Evolutionary conservation across 148 eudicot genomes (phyloP).

Genomic region (Beta vulgaris): DNA sequence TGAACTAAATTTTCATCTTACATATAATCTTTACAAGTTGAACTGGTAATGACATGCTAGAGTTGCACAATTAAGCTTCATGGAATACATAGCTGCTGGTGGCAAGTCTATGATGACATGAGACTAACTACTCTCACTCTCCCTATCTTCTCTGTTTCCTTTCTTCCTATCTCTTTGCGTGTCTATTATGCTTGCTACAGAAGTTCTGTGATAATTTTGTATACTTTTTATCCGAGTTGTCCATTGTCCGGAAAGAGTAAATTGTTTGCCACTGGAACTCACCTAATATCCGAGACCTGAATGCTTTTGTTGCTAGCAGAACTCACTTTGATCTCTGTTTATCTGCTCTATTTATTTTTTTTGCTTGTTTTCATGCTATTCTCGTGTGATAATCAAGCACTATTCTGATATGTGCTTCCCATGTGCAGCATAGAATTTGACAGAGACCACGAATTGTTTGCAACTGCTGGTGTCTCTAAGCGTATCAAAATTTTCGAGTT

Average conservation of each 20-base stretch:
- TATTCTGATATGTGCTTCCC: constrained; percentile 9
- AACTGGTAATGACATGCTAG: not conserved
- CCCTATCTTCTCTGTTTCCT: not conserved
- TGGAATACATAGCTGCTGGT: not conserved
- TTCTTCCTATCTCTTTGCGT: not conserved
- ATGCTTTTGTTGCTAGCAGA: not conserved
- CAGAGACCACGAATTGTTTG: constrained; percentile 88
- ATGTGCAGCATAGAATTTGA: constrained; percentile 92
- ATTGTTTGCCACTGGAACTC: not conserved
- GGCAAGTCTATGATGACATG: not conserved
- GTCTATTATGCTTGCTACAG: not conserved
- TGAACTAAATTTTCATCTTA: not conserved
- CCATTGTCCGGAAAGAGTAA: not conserved
- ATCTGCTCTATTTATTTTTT: not conserved
- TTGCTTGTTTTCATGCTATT: not conserved
- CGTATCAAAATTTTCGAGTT: constrained; percentile 89
- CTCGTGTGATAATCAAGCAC: not conserved
- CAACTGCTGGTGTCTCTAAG: constrained; percentile 95
- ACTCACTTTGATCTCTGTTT: not conserved
- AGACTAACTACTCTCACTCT: not conserved
- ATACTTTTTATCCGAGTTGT: not conserved
- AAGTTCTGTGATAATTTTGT: not conserved
- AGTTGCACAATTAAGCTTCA: not conserved
- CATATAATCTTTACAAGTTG: not conserved
- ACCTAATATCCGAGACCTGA: not conserved